These are phyloP conservation scores for Trichoderma erinaceum DNA, from an alignment of 495 filamentous ascomycete genomes.

Conservation along the genomic window DNA sequence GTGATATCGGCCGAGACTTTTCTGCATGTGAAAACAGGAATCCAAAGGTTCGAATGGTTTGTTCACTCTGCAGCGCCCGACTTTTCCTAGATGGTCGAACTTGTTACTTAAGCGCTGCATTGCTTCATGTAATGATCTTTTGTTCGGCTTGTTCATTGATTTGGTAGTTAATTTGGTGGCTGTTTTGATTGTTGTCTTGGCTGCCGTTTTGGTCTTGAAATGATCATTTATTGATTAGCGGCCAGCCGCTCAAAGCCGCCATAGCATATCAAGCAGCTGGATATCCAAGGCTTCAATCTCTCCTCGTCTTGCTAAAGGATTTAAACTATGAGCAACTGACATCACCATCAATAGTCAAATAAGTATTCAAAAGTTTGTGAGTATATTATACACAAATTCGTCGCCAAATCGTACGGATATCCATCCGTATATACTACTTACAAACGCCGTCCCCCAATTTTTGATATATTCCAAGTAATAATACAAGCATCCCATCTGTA, in stretches of 20 bases:
- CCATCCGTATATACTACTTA: not conserved
- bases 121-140: not conserved
- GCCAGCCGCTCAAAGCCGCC: no score
- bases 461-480: not conserved
- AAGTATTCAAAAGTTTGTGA: no score
- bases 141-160: not conserved
- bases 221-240: no score
- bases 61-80: not conserved
- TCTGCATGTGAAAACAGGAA: slow-evolving; percentile 6
- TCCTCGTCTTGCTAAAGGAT: not conserved
- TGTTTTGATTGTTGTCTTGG: not conserved
- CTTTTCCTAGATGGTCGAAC: not conserved
- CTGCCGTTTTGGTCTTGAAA: no score
- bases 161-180: not conserved
- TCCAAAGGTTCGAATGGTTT: not conserved
- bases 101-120: not conserved
- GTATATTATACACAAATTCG: not conserved
- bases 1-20: not conserved
- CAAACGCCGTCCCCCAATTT: not conserved
- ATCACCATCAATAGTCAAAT: no score
- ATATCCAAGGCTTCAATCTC: not conserved
- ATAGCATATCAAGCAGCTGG: not conserved
- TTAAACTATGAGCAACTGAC: not conserved
- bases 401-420: not conserved
- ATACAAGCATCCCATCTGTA: not conserved